Evolutionary conservation across 805 yeast species (phyloP).

Genomic region (Saccharomyces kudriavzevii): DNA sequence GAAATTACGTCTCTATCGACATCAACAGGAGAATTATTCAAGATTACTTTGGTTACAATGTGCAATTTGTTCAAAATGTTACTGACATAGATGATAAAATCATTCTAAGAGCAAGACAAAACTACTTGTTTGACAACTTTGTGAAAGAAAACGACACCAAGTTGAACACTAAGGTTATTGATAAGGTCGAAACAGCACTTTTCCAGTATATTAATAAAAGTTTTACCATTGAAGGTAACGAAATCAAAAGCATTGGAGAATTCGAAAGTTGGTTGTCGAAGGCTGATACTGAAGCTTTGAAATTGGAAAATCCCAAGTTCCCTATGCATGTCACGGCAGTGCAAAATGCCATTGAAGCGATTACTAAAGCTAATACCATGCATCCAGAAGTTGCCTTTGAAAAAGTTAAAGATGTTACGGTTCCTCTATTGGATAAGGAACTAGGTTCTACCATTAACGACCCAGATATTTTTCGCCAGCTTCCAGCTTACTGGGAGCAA

Average conservation of each 20-base stretch:
- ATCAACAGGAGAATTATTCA: conserved; percentile 83
- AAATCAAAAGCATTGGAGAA: conserved; percentile 25
- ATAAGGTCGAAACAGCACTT: conserved; percentile 38
- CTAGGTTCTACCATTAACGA: conserved; percentile 74
- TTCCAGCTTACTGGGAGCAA: conserved; percentile 86
- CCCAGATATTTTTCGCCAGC: conserved; percentile 69
- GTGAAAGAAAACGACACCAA: conserved; percentile 25
- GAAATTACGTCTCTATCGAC: conserved; percentile 92
- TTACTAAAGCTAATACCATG: conserved; percentile 14
- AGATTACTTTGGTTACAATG: conserved; percentile 85
- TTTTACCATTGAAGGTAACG: conserved; percentile 35
- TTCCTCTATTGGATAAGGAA: conserved; percentile 62
- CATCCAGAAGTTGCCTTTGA: conserved; percentile 37
- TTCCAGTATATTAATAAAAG: conserved; percentile 44
- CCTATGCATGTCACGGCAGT: conserved; percentile 80
- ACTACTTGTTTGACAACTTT: conserved; percentile 63
- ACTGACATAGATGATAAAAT: conserved; percentile 99
- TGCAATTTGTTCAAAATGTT: conserved; percentile 87
- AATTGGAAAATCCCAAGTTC: conserved; percentile 65
- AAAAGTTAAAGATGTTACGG: conserved; percentile 63
- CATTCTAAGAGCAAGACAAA: conserved; percentile 89
- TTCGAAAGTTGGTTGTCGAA: conserved; percentile 46
- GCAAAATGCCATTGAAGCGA: conserved; percentile 34
- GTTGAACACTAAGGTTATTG: conserved; percentile 29
- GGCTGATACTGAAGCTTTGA: conserved; percentile 43